Evolutionary conservation across 2,329 filamentous ascomycete genomes (phyloP), one percentile per base, ranked within the genome.

Genomic region (Aspergillus oerlinghausenensis): DNA sequence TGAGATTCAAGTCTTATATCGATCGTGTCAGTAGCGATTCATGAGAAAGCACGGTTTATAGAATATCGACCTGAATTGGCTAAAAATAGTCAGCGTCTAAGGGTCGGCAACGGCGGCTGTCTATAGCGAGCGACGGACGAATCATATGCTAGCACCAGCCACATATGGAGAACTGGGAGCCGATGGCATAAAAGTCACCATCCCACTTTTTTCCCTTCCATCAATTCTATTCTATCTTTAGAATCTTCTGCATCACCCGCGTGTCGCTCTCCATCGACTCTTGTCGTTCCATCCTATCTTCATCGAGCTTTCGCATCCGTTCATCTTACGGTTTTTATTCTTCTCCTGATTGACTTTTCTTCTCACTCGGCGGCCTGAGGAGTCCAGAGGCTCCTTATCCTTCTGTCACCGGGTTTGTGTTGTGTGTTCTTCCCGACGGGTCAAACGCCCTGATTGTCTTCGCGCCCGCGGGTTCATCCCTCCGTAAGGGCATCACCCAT

Each of bases 191-290:
- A 43, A 43, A 43, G 43, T 47, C 21, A 14, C 43, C 21, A 47
- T 47, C 43, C 43, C 43, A 47, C 43, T 47, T 47, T 25, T 23
- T 14, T 23, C 23, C 23, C 43, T 47, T 47, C 43, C 43, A 23
- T 47, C 32, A 23, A 47, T 40, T 52, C 50, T 32, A 51, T 56
- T 63, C 66, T 70, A 69, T 71, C 64, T 68, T 72, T 66, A 70
- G 68, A 63, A 70, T 69, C 62, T 63, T 69, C 63, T 69, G 65
- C 57, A 66, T 62, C 55, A 64, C 63, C 57, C 65, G 66, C 58
- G 62, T 60, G 59, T 62, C 61, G 58, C 63, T 51, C 50, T 63
- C 55, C 59, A 61, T 56, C 61, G 56, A 62, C 50, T 57, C 52
- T 53, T 61, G 45, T 52, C 54, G 51, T 59, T 53, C 58, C 55